Evolutionary conservation across 2,329 filamentous ascomycete genomes (phyloP), one percentile per base, ranked within the genome.

Genomic region (Dichotomopilus funicola): DNA sequence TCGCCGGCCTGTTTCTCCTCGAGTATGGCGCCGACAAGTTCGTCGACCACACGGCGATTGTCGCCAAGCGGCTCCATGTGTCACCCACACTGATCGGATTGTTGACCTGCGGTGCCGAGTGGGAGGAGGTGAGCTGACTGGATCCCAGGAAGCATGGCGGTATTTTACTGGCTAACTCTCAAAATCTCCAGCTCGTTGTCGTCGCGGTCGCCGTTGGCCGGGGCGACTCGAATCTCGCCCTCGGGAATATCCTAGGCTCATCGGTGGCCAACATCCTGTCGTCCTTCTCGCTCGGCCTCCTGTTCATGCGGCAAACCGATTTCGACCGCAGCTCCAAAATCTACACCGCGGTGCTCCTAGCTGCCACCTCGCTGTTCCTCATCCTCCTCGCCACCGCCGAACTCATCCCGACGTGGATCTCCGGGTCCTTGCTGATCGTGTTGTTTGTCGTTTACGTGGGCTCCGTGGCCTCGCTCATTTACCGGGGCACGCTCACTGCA

Each of bases 221-320:
- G 49, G 66, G 71, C 36, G 73, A 72, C 48, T 68, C 70, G 2
- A 70, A 75, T 4, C 68, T 80, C 6, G 77, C 77, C 19, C 61
- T 79, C 0, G 78, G 77, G 3, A 81, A 80, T 57, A 69, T 79
- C 52, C 65, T 79, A 56, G 77, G 77, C 4, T 78, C 75, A 11
- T 69, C 71, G 27, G 75, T 80, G 38, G 78, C 78, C 51, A 80
- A 80, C 54, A 76, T 79, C 42, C 68, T 79, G 3, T 78, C 76
- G 4, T 77, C 77, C 5, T 80, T 80, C 63, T 78, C 76, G 2
- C 66, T 80, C 0, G 77, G 76, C 4, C 66, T 80, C 1, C 61
- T 79, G 1, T 75, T 73, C 59, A 66, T 72, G 52, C 66, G 66
- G 4, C 56, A 61, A 6, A 59, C 60, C 6, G 58, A 56, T 1